Evolutionary conservation across 768 basidiomycete genomes (phyloP), one percentile per base, ranked within the genome.

Genomic region (Naganishia vishniacii): DNA sequence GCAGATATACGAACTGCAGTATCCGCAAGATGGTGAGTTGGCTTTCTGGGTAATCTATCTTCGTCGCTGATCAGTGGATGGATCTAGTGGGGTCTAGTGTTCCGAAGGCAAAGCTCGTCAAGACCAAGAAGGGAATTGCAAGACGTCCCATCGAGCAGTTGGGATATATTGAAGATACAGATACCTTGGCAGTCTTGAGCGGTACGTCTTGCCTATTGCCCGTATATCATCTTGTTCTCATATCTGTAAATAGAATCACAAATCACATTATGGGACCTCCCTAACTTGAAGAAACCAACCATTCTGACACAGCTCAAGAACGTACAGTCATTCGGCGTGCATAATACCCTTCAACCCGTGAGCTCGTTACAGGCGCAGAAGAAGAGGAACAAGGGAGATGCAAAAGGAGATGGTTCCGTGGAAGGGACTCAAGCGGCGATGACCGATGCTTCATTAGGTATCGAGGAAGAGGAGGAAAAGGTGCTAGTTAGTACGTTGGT

Each of bases 181-280:
- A 90, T 70, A 88, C 89, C 3, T 80, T 99, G 25, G 85, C 90
- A 2, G 81, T 88, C 4, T 82, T 98, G 4, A 88, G 89, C 26
- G 93, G 93, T 91, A 72, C 64, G 82, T 65, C 18, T 41, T 12
- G n/a, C 26, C 44, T 48, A 28, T 26, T 28, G 3, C 48, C 5
- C 25, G 15, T 70, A 42, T 45, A 34, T 29, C n/a, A n/a, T 3
- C 53, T 41, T 29, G 29, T 18, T n/a, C n/a, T n/a, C n/a, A n/a
- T 11, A 48, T 49, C 49, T 25, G 46, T 56, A 46, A 31, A 20
- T 28, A 59, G 34, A 48, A 48, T 47, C 49, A 6, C 69, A 94
- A 93, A 95, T 71, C 81, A 86, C 87, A 1, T 78, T 97, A 37
- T 88, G 85, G 70, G 85, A 89, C 0, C 79, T 92, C 3, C 88